These are phyloP conservation scores for Ziziphus jujuba DNA, from an alignment of 306 rosid genomes.

Conservation along the genomic window DNA sequence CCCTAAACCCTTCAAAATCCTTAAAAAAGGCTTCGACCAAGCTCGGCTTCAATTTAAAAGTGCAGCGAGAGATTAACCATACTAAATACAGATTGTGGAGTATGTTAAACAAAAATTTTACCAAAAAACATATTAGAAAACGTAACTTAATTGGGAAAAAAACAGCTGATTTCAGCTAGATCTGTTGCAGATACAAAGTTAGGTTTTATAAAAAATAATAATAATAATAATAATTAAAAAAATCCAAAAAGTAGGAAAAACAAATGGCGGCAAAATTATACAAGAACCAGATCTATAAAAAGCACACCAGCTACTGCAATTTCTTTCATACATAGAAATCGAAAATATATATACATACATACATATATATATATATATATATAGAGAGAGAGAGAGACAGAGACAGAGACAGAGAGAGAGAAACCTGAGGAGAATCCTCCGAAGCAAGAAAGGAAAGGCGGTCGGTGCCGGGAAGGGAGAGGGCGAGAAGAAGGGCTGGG, in stretches of 20 bases:
- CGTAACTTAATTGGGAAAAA: background rate
- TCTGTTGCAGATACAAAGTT: conserved; percentile 19
- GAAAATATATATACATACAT: background rate
- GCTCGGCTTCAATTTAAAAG: background rate
- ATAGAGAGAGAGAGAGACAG: background rate
- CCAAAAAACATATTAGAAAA: background rate
- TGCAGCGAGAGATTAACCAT: background rate
- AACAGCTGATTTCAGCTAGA: conserved; percentile 19
- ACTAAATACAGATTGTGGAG: background rate
- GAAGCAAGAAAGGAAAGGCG: conserved; percentile 21
- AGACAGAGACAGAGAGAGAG: conserved; percentile 10
- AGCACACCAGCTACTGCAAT: background rate
- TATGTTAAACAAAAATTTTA: background rate
- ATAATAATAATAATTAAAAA: background rate
- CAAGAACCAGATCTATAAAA: background rate
- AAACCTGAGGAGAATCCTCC: conserved; percentile 31
- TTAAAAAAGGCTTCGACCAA: background rate
- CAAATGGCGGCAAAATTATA: background rate
- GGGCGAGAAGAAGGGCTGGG: background rate
- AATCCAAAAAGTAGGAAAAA: background rate
- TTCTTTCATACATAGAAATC: background rate
- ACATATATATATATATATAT: background rate
- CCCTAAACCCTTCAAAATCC: conserved; percentile 1
- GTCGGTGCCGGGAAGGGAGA: conserved; percentile 31
- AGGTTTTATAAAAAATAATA: background rate